phyloP scores from a whole-genome alignment of 495 filamentous ascomycete species.

The Penicillium simplicissimum region DNA sequence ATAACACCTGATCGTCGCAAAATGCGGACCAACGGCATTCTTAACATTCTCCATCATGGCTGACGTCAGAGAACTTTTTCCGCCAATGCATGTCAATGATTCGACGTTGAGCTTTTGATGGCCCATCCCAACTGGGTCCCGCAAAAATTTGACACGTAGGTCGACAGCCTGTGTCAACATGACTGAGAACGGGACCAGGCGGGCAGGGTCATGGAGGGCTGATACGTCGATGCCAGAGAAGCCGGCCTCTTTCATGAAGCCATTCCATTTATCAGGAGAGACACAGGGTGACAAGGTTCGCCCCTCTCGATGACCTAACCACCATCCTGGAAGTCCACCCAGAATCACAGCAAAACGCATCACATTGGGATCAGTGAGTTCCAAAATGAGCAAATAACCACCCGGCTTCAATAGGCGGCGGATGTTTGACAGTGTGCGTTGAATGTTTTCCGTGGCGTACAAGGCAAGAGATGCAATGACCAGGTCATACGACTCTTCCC shows the following conservation, averaged over 20 bases:
- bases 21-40: slow-evolving; percentile 13
- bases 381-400: slow-evolving; percentile 51
- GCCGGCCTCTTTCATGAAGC: slow-evolving; percentile 35
- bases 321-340: slow-evolving; percentile 52
- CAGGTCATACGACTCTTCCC: slow-evolving; percentile 48
- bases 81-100: slow-evolving; percentile 32
- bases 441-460: slow-evolving; percentile 28
- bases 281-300: slow-evolving; percentile 39
- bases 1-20: slow-evolving; percentile 10
- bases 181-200: slow-evolving; percentile 38
- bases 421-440: slow-evolving; percentile 26
- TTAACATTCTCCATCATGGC: slow-evolving; percentile 15
- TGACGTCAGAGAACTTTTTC: slow-evolving; percentile 15
- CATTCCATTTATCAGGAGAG: slow-evolving; percentile 38
- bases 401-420: slow-evolving; percentile 53
- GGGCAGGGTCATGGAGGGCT: slow-evolving; percentile 20
- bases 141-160: slow-evolving; percentile 32
- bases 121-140: slow-evolving; percentile 23
- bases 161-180: slow-evolving; percentile 49
- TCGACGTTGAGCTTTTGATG: slow-evolving; percentile 14
- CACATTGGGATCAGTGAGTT: slow-evolving; percentile 40
- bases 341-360: slow-evolving; percentile 36
- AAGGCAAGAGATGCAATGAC: slow-evolving; percentile 35
- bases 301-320: slow-evolving; percentile 49
- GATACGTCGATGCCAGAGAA: slow-evolving; percentile 51